phyloP scores from a whole-genome alignment of 2,329 filamentous ascomycete species.

The Pseudopithomyces maydicus region DNA sequence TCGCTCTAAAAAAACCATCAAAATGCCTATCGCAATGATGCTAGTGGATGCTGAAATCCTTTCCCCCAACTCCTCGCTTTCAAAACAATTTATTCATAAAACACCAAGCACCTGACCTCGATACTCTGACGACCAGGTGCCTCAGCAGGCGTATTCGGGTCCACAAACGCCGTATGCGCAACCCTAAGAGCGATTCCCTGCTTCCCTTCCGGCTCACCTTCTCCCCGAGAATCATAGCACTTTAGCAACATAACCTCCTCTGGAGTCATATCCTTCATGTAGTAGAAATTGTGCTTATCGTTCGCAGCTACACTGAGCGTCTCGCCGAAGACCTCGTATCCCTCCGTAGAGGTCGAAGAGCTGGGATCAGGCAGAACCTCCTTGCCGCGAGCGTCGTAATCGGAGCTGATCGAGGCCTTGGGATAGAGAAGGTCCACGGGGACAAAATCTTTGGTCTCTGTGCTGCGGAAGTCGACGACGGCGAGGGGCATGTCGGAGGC shows the following conservation, averaged over 20 bases:
- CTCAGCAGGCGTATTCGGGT: constrained; percentile 58
- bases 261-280: constrained; percentile 69
- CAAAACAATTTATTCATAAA: constrained; percentile 57
- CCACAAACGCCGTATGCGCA: constrained; percentile 70
- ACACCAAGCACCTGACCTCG: constrained; percentile 67
- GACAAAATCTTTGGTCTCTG: constrained; percentile 63
- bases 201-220: constrained; percentile 47
- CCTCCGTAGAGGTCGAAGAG: constrained; percentile 56
- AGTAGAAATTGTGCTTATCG: constrained; percentile 66
- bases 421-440: constrained; percentile 69
- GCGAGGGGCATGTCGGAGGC: constrained; percentile 71
- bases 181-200: constrained; percentile 50
- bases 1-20: too few relatives aligned
- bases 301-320: constrained; percentile 65
- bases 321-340: constrained; percentile 68
- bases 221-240: constrained; percentile 53
- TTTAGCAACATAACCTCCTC: constrained; percentile 60
- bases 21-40: neutral
- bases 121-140: constrained; percentile 64
- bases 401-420: constrained; percentile 41
- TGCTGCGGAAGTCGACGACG: constrained; percentile 68
- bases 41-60: neutral
- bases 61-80: neutral
- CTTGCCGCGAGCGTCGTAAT: constrained; percentile 63
- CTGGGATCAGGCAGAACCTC: constrained; percentile 59